Base-by-base conservation (phyloP, 106 monocot species). In the Triglochin maritima region DNA sequence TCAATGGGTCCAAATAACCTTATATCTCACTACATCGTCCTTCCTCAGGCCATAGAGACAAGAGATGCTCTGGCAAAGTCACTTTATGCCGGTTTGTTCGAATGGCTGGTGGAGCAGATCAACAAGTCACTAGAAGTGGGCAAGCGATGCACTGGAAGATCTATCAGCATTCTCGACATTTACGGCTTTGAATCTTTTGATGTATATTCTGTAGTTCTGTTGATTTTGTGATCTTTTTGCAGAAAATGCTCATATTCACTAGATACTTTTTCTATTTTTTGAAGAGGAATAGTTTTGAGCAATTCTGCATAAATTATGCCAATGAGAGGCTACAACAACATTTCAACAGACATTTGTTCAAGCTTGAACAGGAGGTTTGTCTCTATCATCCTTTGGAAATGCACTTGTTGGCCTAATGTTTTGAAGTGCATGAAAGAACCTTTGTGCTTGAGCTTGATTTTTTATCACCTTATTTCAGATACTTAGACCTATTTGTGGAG, bases 181-280 rank as follows among this genome's bases (percentile, higher is more conserved):
- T 98, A 98, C 71, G 98, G 98, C 13, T 98, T 98, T 82, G 98
- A 98, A 79, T 98, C 91, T 63, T 98, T 98, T 79, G 81, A 89
- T 62, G 98, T 88, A 86, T 52, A 58, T 12, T 57, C 16, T 71
- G 3, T 5, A 49, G 64, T 75, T 16, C 77, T n/a, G 10, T 41
- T 69, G 44, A 58, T 66, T n/a, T 56, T 65, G n/a, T 29, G 55
- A 63, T 48, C 29, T 12, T 15, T 52, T 62, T 47, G 7, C 67
- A 55, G 42, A 62, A 4, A 56, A 44, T n/a, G 4, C 48, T 59
- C 3, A 7, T 47, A 16, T 52, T 57, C 29, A 29, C 29, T 55
- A 16, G 42, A 46, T 51, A 67, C 65, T 74, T 14, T 67, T 53
- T 74, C 29, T 29, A 29, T 49, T 11, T 68, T 16, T 10, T 77